Percentiles rank a stretch among this genome's conserved stretches.
Conservation (phyloP, 1,284 basidiomycete species). For the Melampsora abietis-canadensis region DNA sequence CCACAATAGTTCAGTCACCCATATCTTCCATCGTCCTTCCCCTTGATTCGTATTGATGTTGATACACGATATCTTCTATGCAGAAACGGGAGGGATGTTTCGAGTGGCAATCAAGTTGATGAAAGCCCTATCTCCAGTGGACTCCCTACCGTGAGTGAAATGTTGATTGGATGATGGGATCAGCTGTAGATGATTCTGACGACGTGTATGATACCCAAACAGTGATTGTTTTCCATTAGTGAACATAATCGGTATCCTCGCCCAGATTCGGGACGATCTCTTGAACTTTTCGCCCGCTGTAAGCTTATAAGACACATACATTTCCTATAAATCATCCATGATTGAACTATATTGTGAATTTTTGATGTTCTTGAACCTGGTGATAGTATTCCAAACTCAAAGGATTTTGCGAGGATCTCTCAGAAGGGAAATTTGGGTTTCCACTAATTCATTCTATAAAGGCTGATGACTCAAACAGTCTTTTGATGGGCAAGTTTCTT, state of each 20-base stretch:
- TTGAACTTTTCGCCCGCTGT: constrained; percentile 89
- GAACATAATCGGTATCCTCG: constrained; percentile 88
- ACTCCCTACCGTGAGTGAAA: constrained; percentile 18
- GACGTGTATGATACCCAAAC: neutral
- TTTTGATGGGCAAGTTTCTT: constrained; percentile 67
- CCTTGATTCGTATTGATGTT: neutral
- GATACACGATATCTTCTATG: neutral
- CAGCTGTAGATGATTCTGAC: neutral
- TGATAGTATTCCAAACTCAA: constrained; percentile 82
- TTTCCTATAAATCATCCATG: neutral
- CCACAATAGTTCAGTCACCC: constrained; percentile 71
- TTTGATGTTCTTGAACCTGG: too few relatives aligned
- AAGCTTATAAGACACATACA: constrained; percentile 44
- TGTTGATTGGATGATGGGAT: neutral
- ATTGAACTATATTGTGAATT: too few relatives aligned
- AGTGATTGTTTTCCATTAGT: constrained; percentile 88
- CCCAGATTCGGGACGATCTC: constrained; percentile 95
- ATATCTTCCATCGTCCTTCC: neutral
- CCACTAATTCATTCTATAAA: constrained; percentile 82
- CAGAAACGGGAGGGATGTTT: constrained; percentile 93
- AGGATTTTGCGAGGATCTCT: constrained; percentile 89
- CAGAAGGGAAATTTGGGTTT: too few relatives aligned
- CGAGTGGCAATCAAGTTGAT: constrained; percentile 90
- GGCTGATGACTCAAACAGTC: constrained; percentile 67
- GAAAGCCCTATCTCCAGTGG: constrained; percentile 68